Base-by-base conservation (phyloP, 768 basidiomycete genomes). In the Amanita exitialis region DNA sequence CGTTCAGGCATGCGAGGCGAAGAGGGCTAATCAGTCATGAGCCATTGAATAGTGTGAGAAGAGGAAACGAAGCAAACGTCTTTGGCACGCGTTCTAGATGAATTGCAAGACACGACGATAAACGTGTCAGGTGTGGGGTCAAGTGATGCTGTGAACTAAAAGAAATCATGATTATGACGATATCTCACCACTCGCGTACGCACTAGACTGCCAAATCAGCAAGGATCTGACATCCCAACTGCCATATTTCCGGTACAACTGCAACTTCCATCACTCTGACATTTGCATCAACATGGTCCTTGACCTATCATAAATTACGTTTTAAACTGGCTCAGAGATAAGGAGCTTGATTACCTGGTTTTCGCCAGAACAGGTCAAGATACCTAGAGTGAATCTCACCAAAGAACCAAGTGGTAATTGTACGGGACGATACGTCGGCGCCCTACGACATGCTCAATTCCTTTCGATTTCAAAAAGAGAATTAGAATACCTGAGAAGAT, bases 371-470 rank as follows among this genome's bases (percentile, higher is more conserved):
- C 78, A 62, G 60, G 66, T 62, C 59, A 81, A 58, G 15, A 90
- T 66, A 7, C 75, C 70, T 21, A 68, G 60, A 21, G 72, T 69
- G 28, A 90, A 74, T 39, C 74, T 71, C 10, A 75, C 69, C 15
- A 90, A 57, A 35, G 69, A 60, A 3, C 86, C 89, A n/a, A 87
- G 58, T 0, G 90, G 87, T 7, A 91, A 60, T 54, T 75, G 72
- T 0, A 91, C 79, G 15, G 85, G 79, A 7, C 89, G 78, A 39
- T 74, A 69, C 1, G 72, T 70, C 2, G 72, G 63, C 10, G 80
- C 67, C 42, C 85, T 89, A 53, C 50, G 51, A 3, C 28, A 41
- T 59, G n/a, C 6, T 10, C 15, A 20, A 16, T 18, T 28, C 8
- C 25, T 21, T 12, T 21, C 35, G 15, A n/a, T 35, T 18, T 16